Evolutionary conservation across 371 early-diverging fungal species (phyloP), one percentile per base, ranked within the genome.

Genomic region (Lichtheimia ornata): DNA sequence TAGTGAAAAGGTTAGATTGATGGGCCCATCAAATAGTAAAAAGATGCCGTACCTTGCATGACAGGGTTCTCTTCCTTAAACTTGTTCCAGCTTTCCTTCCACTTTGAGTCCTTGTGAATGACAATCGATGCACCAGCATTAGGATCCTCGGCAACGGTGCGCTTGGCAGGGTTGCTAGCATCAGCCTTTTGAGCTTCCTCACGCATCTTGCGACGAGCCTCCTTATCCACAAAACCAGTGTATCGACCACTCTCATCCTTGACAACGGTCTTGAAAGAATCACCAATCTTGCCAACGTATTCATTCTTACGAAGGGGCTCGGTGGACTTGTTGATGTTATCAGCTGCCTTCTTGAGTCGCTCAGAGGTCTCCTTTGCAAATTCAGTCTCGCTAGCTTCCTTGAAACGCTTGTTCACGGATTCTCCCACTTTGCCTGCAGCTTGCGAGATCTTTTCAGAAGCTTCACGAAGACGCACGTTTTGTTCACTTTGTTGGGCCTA

Each of bases 51-150:
- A 83, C 90, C 86, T 76, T 93, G 93, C 73, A 93, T 88, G 27
- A 98, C 72, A 35, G 95, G 88, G 79, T 83, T 93, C 57, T 87
- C 89, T 52, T 95, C 94, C 80, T 94, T 94, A 76, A 97, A 96
- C 58, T 90, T 91, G 47, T 81, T 83, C 97, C 97, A 97, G 68
- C 90, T 85, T 74, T 92, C 93, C 68, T 91, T 90, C 94, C 95
- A 94, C 61, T 86, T 88, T 41, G 94, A 88, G 64, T 94, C 91
- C 76, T 95, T 92, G 76, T 96, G 96, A 57, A 95, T 63, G 5
- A 96, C 95, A 62, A 98, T 86, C 42, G 87, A 84, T 27, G 85
- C 82, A 57, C 96, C 96, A 49, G 98, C 97, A n/a, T 84, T 82
- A 53, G 81, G 73, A 58, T 85, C 72, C 55, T 82, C 83, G 42